Percentiles rank a stretch among this genome's conserved stretches.
Conservation (phyloP, 306 rosid genomes). For the Crataegus laevigata region DNA sequence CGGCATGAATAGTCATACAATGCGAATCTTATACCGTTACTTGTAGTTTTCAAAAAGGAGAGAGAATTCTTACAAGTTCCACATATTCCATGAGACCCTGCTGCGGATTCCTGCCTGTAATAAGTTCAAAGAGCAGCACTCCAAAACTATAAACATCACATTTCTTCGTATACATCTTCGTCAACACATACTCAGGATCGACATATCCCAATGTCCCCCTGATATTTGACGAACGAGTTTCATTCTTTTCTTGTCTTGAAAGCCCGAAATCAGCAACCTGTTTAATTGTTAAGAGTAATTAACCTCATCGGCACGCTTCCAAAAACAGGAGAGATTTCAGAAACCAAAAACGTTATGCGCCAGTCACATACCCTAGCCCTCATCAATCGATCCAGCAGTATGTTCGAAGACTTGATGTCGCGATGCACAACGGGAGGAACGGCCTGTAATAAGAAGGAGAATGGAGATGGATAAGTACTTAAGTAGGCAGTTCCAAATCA, state of each 20-base stretch:
- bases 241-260: not conserved
- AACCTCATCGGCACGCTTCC: too few species aligned
- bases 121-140: constrained; percentile 40
- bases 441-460: not conserved
- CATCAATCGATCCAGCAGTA: constrained; percentile 1
- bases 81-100: constrained; percentile 11
- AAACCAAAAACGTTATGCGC: not conserved
- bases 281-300: too few species aligned
- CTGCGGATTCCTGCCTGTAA: constrained; percentile 12
- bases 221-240: constrained; percentile 2
- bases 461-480: not conserved
- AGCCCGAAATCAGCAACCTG: constrained; percentile 19
- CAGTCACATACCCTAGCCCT: not conserved
- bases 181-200: constrained; percentile 4
- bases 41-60: not conserved
- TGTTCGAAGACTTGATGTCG: constrained; percentile 15
- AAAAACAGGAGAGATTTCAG: not conserved
- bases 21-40: not conserved
- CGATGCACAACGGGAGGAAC: constrained; percentile 12
- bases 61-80: constrained; percentile 1
- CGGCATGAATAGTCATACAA: not conserved
- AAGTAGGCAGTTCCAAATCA: not conserved
- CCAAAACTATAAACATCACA: constrained; percentile 56
- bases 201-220: constrained; percentile 8
- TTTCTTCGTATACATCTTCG: constrained; percentile 34